These are phyloP conservation scores for Backusella macrospora DNA, from an alignment of 192 early-diverging fungal species.

Conservation along the genomic window DNA sequence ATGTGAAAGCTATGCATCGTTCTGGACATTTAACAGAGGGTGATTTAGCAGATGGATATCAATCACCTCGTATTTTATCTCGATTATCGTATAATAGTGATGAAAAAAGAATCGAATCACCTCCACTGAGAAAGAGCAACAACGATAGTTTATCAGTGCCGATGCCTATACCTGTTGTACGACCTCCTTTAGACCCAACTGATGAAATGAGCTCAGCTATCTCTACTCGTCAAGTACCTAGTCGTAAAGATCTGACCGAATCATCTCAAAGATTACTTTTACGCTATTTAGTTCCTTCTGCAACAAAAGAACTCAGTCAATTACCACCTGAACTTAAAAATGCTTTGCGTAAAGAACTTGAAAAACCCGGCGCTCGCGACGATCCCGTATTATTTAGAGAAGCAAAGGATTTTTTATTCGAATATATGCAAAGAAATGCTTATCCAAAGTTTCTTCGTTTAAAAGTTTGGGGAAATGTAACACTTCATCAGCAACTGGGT, in stretches of 20 bases:
- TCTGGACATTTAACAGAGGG: constrained; percentile 35
- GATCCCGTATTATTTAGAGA: constrained; percentile 58
- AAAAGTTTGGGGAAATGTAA: constrained; percentile 61
- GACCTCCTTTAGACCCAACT: background rate
- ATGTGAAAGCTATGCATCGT: constrained; percentile 45
- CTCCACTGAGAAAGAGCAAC: background rate
- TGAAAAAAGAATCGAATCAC: constrained; percentile 4
- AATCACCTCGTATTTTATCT: constrained; percentile 34
- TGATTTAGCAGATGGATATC: constrained; percentile 35
- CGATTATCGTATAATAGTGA: constrained; percentile 31
- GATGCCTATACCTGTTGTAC: constrained; percentile 1
- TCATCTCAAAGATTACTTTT: constrained; percentile 57
- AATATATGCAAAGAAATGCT: constrained; percentile 52
- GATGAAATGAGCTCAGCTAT: constrained; percentile 2
- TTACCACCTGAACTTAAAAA: constrained; percentile 37
- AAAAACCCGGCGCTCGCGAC: constrained; percentile 32
- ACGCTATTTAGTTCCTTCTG: constrained; percentile 52
- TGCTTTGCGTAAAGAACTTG: constrained; percentile 5
- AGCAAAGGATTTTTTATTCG: constrained; percentile 56
- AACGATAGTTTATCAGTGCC: constrained; percentile 1
- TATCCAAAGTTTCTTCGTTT: constrained; percentile 60
- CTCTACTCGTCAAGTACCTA: constrained; percentile 8
- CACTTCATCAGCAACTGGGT: constrained; percentile 46
- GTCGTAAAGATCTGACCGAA: constrained; percentile 27
- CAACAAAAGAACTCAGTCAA: constrained; percentile 48